Percentiles rank a stretch among this genome's conserved stretches.
phyloP scores from a whole-genome alignment of 2,329 filamentous ascomycete genomes.

The Cladosporium sp. region DNA sequence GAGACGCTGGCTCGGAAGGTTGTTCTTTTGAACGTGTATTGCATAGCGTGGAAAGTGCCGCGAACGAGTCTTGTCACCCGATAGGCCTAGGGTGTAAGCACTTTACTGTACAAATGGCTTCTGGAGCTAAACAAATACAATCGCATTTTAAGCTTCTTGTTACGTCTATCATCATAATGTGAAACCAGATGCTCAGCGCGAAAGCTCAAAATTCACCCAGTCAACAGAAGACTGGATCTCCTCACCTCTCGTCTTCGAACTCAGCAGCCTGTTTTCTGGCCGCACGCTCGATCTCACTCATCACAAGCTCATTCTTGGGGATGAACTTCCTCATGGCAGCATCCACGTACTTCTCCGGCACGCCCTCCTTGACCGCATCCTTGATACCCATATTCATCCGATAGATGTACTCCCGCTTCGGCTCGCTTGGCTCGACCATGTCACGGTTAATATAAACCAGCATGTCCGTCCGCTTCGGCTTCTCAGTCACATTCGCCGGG shows the following conservation, averaged over 20 bases:
- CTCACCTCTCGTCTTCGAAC: conserved; percentile 21
- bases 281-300: conserved; percentile 19
- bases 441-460: conserved; percentile 56
- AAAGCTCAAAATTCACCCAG: too few relatives aligned
- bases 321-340: conserved; percentile 49
- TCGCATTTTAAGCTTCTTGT: too few relatives aligned
- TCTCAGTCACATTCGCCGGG: conserved; percentile 21
- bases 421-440: conserved; percentile 33
- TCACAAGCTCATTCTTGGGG: conserved; percentile 25
- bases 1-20: too few relatives aligned
- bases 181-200: too few relatives aligned
- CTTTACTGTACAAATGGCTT: conserved; percentile 3
- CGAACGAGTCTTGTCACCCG: background rate
- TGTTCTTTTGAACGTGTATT: conserved; percentile 2
- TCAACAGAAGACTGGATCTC: background rate
- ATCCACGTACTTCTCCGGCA: conserved; percentile 52
- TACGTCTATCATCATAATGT: too few relatives aligned
- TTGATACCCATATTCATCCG: conserved; percentile 58
- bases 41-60: conserved; percentile 4
- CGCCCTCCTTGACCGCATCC: conserved; percentile 50
- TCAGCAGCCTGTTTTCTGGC: conserved; percentile 33
- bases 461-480: conserved; percentile 30
- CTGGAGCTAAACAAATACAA: background rate
- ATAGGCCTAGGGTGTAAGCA: conserved; percentile 8
- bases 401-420: conserved; percentile 53